Base-by-base conservation (phyloP, 164 flowering plant genomes). In the Vitis riparia region DNA sequence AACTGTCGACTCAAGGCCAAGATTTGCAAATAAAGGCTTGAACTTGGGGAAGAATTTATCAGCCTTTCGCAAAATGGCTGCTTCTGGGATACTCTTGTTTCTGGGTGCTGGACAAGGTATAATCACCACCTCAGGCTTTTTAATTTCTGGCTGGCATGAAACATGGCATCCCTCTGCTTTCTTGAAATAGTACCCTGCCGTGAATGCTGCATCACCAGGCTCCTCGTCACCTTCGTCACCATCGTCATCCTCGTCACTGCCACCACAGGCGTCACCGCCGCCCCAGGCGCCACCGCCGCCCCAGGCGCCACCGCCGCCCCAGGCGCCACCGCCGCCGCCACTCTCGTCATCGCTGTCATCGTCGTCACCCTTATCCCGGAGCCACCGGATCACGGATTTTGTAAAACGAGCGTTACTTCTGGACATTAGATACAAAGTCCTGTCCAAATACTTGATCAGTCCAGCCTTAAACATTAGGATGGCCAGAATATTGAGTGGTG, bases 21-120 rank as follows among this genome's bases (percentile, higher is more conserved):
- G 68, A 47, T 77, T 78, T 0, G 63, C 77, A 48, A 79, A 69
- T 50, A 82, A 77, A 3, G 78, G 44, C 19, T 70, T 76, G 57
- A 76, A 76, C 8, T 51, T 79, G 30, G 52, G 23, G 32, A 73
- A 70, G 6, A 66, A 55, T 3, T 67, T 23, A 30, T 55, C 8
- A 0, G 77, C 77, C 51, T 57, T 56, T 14, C 15, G 56, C 17
- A 69, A 14, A 13, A 59, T 3, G 0, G 59, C 11, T 29, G 7
- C 19, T 0, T 30, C 49, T 44, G 9, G 12, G 3, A 11, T 13
- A 11, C 3, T 6, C 56, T 32, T 0, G 3, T 3, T 32, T 3
- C 44, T 32, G 6, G 44, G 6, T 6, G 0, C 6, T 7, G 44
- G 44, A 6, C 6, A 32, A 32, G 44, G 1, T 3, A 32, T 7